Evolutionary conservation across 164 flowering plant species (phyloP), one percentile per base, ranked within the genome.

Genomic region (Vitis cinerea): DNA sequence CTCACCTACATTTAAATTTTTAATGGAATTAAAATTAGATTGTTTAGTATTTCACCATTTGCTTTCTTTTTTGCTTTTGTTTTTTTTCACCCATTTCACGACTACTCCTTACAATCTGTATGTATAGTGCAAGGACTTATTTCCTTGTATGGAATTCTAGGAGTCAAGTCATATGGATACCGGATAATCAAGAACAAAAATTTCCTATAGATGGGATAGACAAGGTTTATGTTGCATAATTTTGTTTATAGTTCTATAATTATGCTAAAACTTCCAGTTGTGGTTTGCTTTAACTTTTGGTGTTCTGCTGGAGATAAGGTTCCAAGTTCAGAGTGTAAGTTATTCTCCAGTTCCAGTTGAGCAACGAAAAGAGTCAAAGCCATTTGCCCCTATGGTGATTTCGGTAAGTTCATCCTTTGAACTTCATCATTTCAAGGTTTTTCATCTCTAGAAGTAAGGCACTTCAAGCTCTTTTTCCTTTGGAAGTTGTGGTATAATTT

Each of bases 301-400:
- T 31, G 55, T 74, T 69, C 8, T 53, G 69, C 50, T 83, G 81
- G 89, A 91, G 97, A 88, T 94, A 58, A 84, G 80, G 37, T 90
- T 94, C 75, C 82, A 79, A 67, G 93, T 94, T 31, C 75, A 80
- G 8, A 80, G 69, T 73, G 73, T 94, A n/a, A 80, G 23, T 11
- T 92, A 86, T 78, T 94, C 94, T 67, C 69, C 92, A 55, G 77
- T 87, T 65, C 94, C 97, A 59, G 16, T 88, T 69, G 94, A 91
- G 72, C 86, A 77, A 78, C 83, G 82, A 49, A 81, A 79, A 71
- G 83, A 83, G 30, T 76, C 90, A 48, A 88, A 90, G 71, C 92
- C 96, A 64, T 89, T 94, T 84, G 90, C 98, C 29, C 97, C 97
- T 9, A 94, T 92, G 98, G 83, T 82, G 79, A 76, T 94, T 29